Conservation (phyloP, 129 eudicot genomes). For the carrot (Daucus carota) region DH1_v3.0 NC_030382.2:27143501-27144000, state of each 20-base stretch:
- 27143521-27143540: slow-evolving; percentile 19
- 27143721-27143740: slow-evolving; percentile 18
- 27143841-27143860: slow-evolving; percentile 80
- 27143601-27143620: slow-evolving; percentile 18
- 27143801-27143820: slow-evolving; percentile 78
- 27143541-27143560: slow-evolving; percentile 18
- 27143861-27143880: slow-evolving; percentile 75
- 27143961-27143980: slow-evolving; percentile 53
- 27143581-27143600: slow-evolving; percentile 20
- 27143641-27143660: slow-evolving; percentile 39
- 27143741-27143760: slow-evolving; percentile 16
- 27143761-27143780: slow-evolving; percentile 13
- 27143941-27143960: slow-evolving; percentile 76
- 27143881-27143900: slow-evolving; percentile 68
- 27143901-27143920: slow-evolving; percentile 83
- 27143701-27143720: slow-evolving; percentile 87
- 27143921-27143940: slow-evolving; percentile 93
- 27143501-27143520: slow-evolving; percentile 75
- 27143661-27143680: slow-evolving; percentile 74
- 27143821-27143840: slow-evolving; percentile 70
- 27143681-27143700: slow-evolving; percentile 69
- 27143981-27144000: slow-evolving; percentile 70
- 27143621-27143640: slow-evolving; percentile 18
- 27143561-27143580: slow-evolving; percentile 18
- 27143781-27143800: slow-evolving; percentile 74